Percentiles rank a stretch among this genome's conserved stretches.
phyloP scores from a whole-genome alignment of 495 filamentous ascomycete genomes.

The Cercophora sp. region DNA sequence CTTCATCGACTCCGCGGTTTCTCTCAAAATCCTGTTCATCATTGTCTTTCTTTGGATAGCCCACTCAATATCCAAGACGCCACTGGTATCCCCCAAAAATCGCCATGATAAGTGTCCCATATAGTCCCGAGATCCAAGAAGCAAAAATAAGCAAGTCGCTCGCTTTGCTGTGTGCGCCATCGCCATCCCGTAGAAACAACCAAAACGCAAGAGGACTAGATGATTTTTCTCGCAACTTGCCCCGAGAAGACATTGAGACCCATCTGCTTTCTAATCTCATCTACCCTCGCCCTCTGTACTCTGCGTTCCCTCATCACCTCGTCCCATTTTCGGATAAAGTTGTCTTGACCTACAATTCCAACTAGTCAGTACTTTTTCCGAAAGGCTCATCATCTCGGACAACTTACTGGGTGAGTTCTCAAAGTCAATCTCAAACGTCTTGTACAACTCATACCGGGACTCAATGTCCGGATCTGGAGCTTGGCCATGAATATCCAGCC shows the following conservation, averaged over 20 bases:
- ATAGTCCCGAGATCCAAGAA: too few species aligned
- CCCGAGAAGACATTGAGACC: slow-evolving; percentile 26
- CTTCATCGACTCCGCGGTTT: too few species aligned
- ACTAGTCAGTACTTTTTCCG: too few species aligned
- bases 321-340: slow-evolving; percentile 32
- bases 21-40: too few species aligned
- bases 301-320: slow-evolving; percentile 31
- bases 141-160: too few species aligned
- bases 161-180: too few species aligned
- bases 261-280: slow-evolving; percentile 32
- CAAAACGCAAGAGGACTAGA: neutral
- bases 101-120: too few species aligned
- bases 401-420: slow-evolving; percentile 32
- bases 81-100: too few species aligned
- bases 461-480: slow-evolving; percentile 23
- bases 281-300: slow-evolving; percentile 20
- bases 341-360: slow-evolving; percentile 26
- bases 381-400: too few species aligned
- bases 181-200: neutral
- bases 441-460: slow-evolving; percentile 29
- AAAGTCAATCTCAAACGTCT: slow-evolving; percentile 38
- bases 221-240: slow-evolving; percentile 24
- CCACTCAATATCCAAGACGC: too few species aligned
- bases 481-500: slow-evolving; percentile 28
- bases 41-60: too few species aligned